A percentile compares a stretch with the other conserved stretches of the same genome.
These are phyloP conservation scores for Ophiostoma himal-ulmi DNA, from an alignment of 2,329 filamentous ascomycete species.

Conservation along the genomic window DNA sequence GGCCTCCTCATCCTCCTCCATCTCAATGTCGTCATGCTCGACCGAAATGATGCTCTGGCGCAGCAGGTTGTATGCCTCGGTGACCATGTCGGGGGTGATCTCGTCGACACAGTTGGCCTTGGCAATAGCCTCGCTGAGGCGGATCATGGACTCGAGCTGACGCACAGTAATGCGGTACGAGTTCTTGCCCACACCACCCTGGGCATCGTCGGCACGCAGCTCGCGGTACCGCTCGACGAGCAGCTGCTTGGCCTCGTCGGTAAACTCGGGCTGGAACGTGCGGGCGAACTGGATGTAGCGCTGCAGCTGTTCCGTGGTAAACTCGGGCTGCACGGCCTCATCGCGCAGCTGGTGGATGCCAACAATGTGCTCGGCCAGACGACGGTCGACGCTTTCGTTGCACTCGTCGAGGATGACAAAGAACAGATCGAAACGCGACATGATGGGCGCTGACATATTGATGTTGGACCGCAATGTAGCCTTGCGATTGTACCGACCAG, in stretches of 20 bases:
- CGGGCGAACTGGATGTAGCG: slow-evolving; percentile 94
- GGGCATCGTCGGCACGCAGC: slow-evolving; percentile 83
- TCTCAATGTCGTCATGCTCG: slow-evolving; percentile 93
- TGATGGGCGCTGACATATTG: slow-evolving; percentile 98
- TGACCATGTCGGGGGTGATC: slow-evolving; percentile 75
- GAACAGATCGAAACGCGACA: slow-evolving; percentile 98
- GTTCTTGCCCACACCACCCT: slow-evolving; percentile 89
- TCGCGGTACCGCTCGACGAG: slow-evolving; percentile 95
- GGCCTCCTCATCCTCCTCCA: slow-evolving; percentile 64
- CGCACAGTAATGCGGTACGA: slow-evolving; percentile 96
- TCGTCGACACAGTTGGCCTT: slow-evolving; percentile 96
- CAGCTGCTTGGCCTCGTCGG: slow-evolving; percentile 73
- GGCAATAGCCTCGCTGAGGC: slow-evolving; percentile 92
- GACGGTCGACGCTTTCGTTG: slow-evolving; percentile 83
- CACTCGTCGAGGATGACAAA: slow-evolving; percentile 97
- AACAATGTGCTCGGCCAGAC: slow-evolving; percentile 91
- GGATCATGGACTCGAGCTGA: slow-evolving; percentile 93
- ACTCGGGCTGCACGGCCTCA: slow-evolving; percentile 84
- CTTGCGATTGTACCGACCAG: slow-evolving; percentile 95
- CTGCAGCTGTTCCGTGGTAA: slow-evolving; percentile 92
- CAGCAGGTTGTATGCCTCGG: slow-evolving; percentile 85
- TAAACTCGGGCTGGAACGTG: slow-evolving; percentile 91
- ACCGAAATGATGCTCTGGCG: slow-evolving; percentile 95
- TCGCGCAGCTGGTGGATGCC: slow-evolving; percentile 88
- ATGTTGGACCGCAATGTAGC: slow-evolving; percentile 88